phyloP scores from a whole-genome alignment of 2,329 filamentous ascomycete genomes.

The Lecanoromycetidae sp. region DNA sequence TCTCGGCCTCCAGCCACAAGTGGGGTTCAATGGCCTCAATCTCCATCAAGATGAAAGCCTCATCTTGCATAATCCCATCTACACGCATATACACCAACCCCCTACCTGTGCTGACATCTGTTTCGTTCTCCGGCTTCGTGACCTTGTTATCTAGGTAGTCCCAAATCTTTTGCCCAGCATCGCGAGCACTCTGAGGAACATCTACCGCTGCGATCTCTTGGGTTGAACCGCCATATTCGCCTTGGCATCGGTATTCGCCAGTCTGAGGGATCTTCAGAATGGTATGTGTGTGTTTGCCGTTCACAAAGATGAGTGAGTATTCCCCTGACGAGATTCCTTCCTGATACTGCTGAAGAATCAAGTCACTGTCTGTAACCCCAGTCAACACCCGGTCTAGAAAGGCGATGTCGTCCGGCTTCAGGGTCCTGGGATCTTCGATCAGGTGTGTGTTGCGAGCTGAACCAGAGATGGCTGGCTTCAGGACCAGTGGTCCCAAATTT shows the following conservation, averaged over 20 bases:
- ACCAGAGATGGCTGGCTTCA: neutral
- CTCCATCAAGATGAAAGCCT: constrained; percentile 1
- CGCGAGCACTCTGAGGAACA: neutral
- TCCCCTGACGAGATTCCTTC: neutral
- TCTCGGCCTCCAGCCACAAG: neutral
- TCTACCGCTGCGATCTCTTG: neutral
- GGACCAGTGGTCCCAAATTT: neutral
- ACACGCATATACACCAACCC: constrained; percentile 1
- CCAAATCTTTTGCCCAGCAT: neutral
- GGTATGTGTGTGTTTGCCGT: neutral
- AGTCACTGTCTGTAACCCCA: neutral
- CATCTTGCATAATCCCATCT: neutral
- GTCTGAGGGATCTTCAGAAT: neutral
- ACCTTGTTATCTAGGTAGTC: neutral
- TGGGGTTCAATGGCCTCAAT: constrained; percentile 2
- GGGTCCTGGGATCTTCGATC: neutral
- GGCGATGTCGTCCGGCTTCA: neutral
- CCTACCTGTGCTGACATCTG: neutral
- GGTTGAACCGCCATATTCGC: neutral
- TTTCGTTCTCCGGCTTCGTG: neutral
- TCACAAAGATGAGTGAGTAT: neutral
- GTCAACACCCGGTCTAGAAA: neutral
- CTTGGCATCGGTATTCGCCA: neutral
- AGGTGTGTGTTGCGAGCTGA: neutral
- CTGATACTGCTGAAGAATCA: neutral